Conservation (phyloP, 1,139 yeast genomes). For the Kodamaea sp. region DNA sequence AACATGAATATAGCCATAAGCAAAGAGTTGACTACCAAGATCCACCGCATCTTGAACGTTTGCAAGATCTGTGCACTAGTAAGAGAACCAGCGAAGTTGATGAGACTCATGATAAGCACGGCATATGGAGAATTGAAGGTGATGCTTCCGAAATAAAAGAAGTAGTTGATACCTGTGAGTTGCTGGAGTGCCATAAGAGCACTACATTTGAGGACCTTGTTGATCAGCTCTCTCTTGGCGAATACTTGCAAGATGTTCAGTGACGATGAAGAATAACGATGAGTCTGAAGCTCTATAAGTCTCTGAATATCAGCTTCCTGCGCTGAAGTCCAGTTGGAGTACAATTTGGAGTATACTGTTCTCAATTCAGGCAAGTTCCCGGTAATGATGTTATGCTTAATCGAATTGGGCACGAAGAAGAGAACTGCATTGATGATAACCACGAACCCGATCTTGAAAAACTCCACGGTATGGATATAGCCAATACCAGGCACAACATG, state of each 20-base stretch:
- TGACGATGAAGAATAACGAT: not conserved
- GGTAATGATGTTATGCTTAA: constrained; percentile 6
- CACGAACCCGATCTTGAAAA: constrained; percentile 12
- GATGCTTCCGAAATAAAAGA: constrained; percentile 31
- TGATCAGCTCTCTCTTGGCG: not conserved
- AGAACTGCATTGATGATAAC: constrained; percentile 8
- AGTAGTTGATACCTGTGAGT: constrained; percentile 36
- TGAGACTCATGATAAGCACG: constrained; percentile 15
- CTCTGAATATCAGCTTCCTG: not conserved
- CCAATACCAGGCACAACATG: constrained; percentile 1
- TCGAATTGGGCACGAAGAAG: constrained; percentile 15
- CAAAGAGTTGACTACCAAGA: constrained; percentile 14
- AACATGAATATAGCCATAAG: constrained; percentile 19
- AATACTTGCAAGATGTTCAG: not conserved
- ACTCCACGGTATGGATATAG: constrained; percentile 8
- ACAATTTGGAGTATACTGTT: not conserved
- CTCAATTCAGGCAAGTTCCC: not conserved
- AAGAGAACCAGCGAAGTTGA: constrained; percentile 20
- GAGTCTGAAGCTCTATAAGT: not conserved
- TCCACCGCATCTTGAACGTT: constrained; percentile 4
- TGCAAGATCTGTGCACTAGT: constrained; percentile 15
- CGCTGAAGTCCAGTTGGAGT: not conserved
- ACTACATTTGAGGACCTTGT: constrained; percentile 15
- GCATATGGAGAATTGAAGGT: constrained; percentile 19
- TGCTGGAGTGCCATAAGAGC: constrained; percentile 33